Conservation (phyloP, 2,329 filamentous ascomycete species). For the Cryphonectria radicalis region DNA sequence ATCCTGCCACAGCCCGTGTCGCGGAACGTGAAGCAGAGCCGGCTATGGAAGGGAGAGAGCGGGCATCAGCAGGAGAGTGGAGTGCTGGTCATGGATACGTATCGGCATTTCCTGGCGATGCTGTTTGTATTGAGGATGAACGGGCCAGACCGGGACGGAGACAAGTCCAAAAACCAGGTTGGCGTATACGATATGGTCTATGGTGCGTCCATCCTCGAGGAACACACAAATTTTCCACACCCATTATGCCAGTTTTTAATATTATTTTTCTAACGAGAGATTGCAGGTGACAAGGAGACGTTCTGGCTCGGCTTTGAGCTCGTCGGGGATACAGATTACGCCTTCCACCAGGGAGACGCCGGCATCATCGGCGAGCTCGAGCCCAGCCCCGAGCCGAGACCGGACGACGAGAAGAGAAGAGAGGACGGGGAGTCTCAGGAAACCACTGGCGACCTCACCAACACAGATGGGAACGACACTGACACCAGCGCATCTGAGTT, state of each 20-base stretch:
- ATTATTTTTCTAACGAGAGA: neutral
- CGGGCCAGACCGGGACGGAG: constrained; percentile 49
- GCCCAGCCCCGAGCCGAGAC: neutral
- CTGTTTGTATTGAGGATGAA: constrained; percentile 46
- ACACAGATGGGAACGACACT: neutral
- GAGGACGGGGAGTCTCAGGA: neutral
- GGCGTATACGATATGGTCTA: constrained; percentile 54
- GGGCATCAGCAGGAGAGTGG: constrained; percentile 50
- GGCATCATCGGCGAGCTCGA: constrained; percentile 39
- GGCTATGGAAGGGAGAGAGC: constrained; percentile 43
- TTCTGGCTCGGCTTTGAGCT: constrained; percentile 55
- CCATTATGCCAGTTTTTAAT: neutral
- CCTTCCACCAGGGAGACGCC: constrained; percentile 47
- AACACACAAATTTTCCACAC: neutral
- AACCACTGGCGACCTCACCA: neutral
- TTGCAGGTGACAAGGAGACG: constrained; percentile 51
- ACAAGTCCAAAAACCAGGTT: constrained; percentile 38
- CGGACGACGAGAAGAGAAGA: neutral
- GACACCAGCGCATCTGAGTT: constrained; percentile 26
- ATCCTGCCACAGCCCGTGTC: constrained; percentile 49
- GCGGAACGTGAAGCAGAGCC: constrained; percentile 42
- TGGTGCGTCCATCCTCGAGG: constrained; percentile 36
- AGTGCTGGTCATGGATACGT: constrained; percentile 52
- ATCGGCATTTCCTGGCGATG: constrained; percentile 49
- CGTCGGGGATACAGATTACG: constrained; percentile 46